Base-by-base conservation (phyloP, 2,329 filamentous ascomycete genomes). In the Xylaria polymorpha region DNA sequence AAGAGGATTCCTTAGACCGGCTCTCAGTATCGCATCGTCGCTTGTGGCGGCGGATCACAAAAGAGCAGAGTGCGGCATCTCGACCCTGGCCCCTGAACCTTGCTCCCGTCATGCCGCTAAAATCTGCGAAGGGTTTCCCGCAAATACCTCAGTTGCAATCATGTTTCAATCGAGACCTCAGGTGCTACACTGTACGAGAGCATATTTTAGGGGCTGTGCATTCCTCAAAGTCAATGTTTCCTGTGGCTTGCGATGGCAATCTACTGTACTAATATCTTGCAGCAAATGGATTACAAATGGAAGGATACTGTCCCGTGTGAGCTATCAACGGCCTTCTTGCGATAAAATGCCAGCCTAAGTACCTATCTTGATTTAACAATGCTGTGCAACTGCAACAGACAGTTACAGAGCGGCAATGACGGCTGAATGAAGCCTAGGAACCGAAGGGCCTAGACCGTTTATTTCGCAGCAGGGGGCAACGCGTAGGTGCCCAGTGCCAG, bases 61-160 rank as follows among this genome's bases (percentile, higher is more conserved):
- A 61, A 61, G 37, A 20, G 53, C 39, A 63, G 32, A 61, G 37
- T 48, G 64, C 43, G 46, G 61, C 50, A 43, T 65, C 60, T 68
- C 22, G 48, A 53, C 57, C 64, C 64, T 55, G 29, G 64, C 25
- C 62, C 66, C 66, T 64, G 57, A 56, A 67, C 69, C 63, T 66
- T 64, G 55, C 44, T 61, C 63, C 63, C 66, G 69, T 70, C 59
- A 25, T 41, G 44, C 56, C 56, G 48, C 61, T 50, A 50, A 55
- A 35, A 25, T 37, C 39, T 43, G 44, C 51, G 61, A 48, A 67
- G 64, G 58, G 59, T 41, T 55, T 64, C 57, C 64, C 69, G 69
- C 66, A 69, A 71, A 69, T 71, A 67, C 69, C 67, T 71, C 69
- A 69, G 63, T 69, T 64, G 57, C 69, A 69, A 51, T 61, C 56